A percentile compares a stretch with the other conserved stretches of the same genome.
Conservation (phyloP, 106 monocot species). For the Narthecium ossifragum region DNA sequence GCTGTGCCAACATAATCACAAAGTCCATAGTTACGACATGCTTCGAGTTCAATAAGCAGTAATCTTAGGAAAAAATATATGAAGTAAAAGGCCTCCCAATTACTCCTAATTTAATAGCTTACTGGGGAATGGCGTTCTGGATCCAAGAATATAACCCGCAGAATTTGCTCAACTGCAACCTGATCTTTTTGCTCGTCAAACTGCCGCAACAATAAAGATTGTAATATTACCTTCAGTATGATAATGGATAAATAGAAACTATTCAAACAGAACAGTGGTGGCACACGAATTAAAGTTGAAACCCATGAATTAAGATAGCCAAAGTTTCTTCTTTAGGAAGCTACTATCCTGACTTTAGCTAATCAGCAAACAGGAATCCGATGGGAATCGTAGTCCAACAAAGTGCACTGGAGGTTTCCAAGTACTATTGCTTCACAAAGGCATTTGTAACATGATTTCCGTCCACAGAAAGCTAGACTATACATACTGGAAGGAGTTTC, state of each 20-base stretch:
- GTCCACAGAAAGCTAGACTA: no score
- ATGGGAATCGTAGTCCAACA: no score
- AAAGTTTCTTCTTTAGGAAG: no score
- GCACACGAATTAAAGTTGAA: no score
- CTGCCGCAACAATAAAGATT: conserved; percentile 16
- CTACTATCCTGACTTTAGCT: no score
- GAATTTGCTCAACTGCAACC: conserved; percentile 63
- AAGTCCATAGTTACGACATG: not conserved
- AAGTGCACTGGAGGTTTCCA: no score
- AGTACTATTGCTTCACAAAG: not conserved
- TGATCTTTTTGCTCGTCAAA: conserved; percentile 81
- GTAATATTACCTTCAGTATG: not conserved
- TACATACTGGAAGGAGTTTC: no score
- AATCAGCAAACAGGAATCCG: no score
- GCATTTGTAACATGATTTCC: not conserved
- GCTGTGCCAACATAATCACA: conserved; percentile 23
- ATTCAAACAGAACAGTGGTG: not conserved
- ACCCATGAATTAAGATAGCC: no score
- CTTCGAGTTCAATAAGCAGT: not conserved
- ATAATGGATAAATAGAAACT: not conserved
- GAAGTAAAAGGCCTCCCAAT: not conserved
- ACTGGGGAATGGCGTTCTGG: conserved; percentile 42
- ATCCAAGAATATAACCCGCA: conserved; percentile 61
- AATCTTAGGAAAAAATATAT: not conserved
- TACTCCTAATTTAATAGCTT: conserved; percentile 2